Evolutionary conservation across 768 basidiomycete genomes (phyloP), one percentile per base, ranked within the genome.

Genomic region (Candolleomyces eurysporus): DNA sequence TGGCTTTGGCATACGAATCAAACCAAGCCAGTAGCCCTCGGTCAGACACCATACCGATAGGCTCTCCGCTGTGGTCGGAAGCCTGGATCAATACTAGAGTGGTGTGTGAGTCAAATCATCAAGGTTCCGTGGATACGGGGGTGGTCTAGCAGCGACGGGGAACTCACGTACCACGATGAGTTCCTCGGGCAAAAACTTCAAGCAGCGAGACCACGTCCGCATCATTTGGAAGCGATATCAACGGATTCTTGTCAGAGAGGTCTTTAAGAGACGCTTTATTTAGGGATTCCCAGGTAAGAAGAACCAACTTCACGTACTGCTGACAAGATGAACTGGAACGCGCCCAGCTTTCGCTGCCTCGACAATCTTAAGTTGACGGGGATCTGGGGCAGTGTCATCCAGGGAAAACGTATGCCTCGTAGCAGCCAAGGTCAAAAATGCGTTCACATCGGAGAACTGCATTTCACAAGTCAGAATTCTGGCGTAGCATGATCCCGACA

Each of bases 381-480:
- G 73, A 63, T 87, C 82, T 5, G 81, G 84, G 36, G 79, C 78
- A 17, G 89, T 70, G 53, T 87, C 83, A n/a, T 88, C 86, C 0
- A 81, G 78, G 22, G 76, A 72, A 45, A 89, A 78, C 3, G 87
- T 89, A 68, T 92, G 90, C 49, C 87, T 77, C 4, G 90, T 92
- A 7, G 92, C 91, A 10, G 92, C 92, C 50, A 94, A 77, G 3
- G 90, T 91, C 61, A 94, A 73, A 68, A 93, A 94, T n/a, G 92
- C 90, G 69, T 94, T 94, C 11, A 93, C 89, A 69, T 94, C 92
- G 17, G 91, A 87, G 66, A 84, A 92, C 91, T 94, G 65, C 16
- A 19, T 39, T 22, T 10, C 22, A 0, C 59, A 43, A 9, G 57
- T 40, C 21, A 32, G 22, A 31, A 43, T 55, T 17, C 19, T 40